Evolutionary conservation across 1,139 yeast genomes (phyloP), one percentile per base, ranked within the genome.

Genomic region (Torulaspora globosa): DNA sequence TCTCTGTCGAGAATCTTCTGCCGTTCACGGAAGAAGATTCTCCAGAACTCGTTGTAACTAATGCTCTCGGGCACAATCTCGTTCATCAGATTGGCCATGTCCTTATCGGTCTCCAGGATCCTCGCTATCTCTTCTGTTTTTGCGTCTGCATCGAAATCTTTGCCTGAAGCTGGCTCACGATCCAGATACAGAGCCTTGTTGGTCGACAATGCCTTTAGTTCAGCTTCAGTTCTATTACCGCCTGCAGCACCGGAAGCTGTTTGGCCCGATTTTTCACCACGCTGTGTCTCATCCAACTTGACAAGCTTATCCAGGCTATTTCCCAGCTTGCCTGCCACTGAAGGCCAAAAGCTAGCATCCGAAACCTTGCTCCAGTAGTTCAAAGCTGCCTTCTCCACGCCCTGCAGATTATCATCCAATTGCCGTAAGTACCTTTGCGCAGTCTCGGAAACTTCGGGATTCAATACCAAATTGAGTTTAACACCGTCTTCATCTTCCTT

Each of bases 41-140:
- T 69, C 97, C 97, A 90, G 63, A 90, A 90, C 37, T 71, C 70
- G 26, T 74, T 70, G 55, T 80, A 84, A 1, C 79, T 58, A 12
- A 87, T 69, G 52, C 75, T 65, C 1, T 73, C 77, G 0, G 95
- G 95, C 1, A 87, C 95, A 10, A 89, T 62, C 15, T 71, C 70
- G 46, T 80, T 79, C 80, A 80, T 80, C 39, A 85, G 66, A 33
- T 70, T 69, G 27, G 74, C 70, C 51, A 89, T 73, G 14, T 81
- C 75, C 14, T 79, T 74, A 54, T 80, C 76, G 47, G 70, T 63
- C 30, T 70, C 63, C 45, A 86, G 68, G 26, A 79, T 70, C 0
- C 55, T 60, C 2, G 80, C 60, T 42, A 84, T 82, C 39, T 74
- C 76, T 1, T 69, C 71, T 1, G 88, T 79, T 51, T 76, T 78